Evolutionary conservation across 306 rosid species (phyloP).

Genomic region (Fragaria iinumae): DNA sequence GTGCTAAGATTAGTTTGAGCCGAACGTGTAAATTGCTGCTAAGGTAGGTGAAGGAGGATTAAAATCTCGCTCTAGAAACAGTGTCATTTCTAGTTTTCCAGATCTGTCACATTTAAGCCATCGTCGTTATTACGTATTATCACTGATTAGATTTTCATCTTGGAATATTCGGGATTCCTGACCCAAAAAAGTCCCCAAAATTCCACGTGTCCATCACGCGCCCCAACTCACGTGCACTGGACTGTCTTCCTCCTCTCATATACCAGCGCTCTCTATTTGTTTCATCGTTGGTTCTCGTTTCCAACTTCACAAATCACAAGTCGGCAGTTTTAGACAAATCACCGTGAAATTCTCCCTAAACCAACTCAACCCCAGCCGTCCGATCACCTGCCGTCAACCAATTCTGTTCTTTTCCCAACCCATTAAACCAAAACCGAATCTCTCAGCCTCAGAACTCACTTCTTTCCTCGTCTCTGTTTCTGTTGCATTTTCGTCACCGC

Average conservation of each 20-base stretch:
- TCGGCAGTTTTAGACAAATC: slow-evolving; percentile 22
- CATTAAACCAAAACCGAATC: slow-evolving; percentile 4
- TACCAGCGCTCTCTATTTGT: neutral
- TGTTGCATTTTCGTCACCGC: neutral
- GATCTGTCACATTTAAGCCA: too few species aligned
- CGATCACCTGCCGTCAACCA: neutral
- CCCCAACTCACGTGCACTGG: neutral
- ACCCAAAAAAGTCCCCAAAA: neutral
- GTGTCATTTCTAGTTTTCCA: too few species aligned
- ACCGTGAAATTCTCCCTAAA: slow-evolving; percentile 14
- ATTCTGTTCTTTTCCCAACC: neutral
- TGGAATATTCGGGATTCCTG: neutral
- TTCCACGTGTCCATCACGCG: neutral
- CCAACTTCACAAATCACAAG: slow-evolving; percentile 15
- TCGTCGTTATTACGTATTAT: too few species aligned
- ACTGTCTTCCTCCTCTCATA: slow-evolving; percentile 1
- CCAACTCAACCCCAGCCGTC: slow-evolving; percentile 14
- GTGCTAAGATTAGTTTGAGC: too few species aligned
- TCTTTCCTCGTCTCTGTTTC: neutral
- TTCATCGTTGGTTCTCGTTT: neutral
- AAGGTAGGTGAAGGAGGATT: too few species aligned
- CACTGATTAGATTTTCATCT: neutral
- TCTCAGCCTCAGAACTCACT: neutral
- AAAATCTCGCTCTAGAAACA: too few species aligned
- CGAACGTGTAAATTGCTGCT: too few species aligned